Percentiles rank a stretch among this genome's conserved stretches.
These are phyloP conservation scores for Coniochaeta sp. DNA, from an alignment of 2,329 filamentous ascomycete species.

Conservation along the genomic window DNA sequence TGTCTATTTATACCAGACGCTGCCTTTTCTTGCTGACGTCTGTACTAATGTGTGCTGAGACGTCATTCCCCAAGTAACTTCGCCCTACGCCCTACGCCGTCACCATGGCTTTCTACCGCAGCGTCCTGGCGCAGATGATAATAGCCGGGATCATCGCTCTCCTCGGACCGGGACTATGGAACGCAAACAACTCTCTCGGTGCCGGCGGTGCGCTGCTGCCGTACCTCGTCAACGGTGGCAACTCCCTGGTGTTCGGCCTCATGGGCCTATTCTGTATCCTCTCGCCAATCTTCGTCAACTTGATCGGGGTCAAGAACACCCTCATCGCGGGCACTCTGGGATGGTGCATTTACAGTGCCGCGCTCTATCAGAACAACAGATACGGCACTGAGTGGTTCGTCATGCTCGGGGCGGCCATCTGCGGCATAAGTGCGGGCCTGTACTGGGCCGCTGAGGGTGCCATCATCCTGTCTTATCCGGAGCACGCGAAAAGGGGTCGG, in stretches of 20 bases:
- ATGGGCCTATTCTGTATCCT: conserved; percentile 35
- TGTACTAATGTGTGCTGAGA: no score
- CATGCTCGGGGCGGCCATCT: conserved; percentile 53
- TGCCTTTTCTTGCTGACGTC: no score
- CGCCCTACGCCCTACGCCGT: no score
- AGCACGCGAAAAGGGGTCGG: conserved; percentile 50
- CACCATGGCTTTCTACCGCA: no score
- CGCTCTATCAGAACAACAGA: conserved; percentile 58
- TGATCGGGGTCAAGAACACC: conserved; percentile 28
- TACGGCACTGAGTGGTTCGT: conserved; percentile 57
- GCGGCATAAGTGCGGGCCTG: conserved; percentile 56
- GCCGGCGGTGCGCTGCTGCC: conserved; percentile 33
- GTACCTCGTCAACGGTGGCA: conserved; percentile 35
- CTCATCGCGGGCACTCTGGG: conserved; percentile 42
- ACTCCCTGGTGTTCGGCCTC: conserved; percentile 36
- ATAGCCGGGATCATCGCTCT: no score
- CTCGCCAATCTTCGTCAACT: conserved; percentile 25
- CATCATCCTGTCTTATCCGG: conserved; percentile 57
- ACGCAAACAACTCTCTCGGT: conserved; percentile 33
- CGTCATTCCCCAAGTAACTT: no score
- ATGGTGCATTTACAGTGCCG: conserved; percentile 58
- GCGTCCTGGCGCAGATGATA: no score
- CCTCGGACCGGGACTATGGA: conserved; percentile 36
- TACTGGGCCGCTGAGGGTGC: conserved; percentile 66
- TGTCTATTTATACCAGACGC: no score